phyloP scores from a whole-genome alignment of 192 early-diverging fungal genomes.

The Jimgerdemannia lactiflua region DNA sequence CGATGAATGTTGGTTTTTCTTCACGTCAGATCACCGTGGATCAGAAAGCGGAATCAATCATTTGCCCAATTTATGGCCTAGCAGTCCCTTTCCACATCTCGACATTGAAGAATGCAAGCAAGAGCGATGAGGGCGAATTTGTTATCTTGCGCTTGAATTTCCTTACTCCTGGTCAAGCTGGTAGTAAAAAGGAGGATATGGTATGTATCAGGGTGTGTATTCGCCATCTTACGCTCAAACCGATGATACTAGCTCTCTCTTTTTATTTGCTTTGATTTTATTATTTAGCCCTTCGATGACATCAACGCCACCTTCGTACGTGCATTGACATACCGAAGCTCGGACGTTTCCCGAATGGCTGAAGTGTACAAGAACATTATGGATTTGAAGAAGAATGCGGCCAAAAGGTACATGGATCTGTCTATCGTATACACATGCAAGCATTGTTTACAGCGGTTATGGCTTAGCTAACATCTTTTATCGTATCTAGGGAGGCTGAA shows the following conservation, averaged over 20 bases:
- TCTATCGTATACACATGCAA: background rate
- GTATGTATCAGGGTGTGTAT: conserved; percentile 20
- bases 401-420: conserved; percentile 54
- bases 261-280: too few species aligned
- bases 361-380: conserved; percentile 85
- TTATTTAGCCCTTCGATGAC: conserved; percentile 76
- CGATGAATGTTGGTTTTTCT: conserved; percentile 1
- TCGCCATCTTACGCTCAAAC: background rate
- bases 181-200: conserved; percentile 85
- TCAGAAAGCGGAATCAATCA: conserved; percentile 77
- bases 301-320: conserved; percentile 88
- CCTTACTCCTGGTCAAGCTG: conserved; percentile 89
- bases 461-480: background rate
- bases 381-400: conserved; percentile 89
- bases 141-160: conserved; percentile 94
- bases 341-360: conserved; percentile 75
- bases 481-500: conserved; percentile 71
- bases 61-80: conserved; percentile 94
- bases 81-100: conserved; percentile 99
- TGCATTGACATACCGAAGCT: conserved; percentile 87
- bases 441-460: background rate
- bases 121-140: conserved; percentile 91
- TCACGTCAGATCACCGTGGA: conserved; percentile 82
- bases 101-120: conserved; percentile 91
- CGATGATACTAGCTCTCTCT: background rate